These are phyloP conservation scores for Arctium minus DNA, from an alignment of 129 eudicot genomes.

Conservation along the genomic window DNA sequence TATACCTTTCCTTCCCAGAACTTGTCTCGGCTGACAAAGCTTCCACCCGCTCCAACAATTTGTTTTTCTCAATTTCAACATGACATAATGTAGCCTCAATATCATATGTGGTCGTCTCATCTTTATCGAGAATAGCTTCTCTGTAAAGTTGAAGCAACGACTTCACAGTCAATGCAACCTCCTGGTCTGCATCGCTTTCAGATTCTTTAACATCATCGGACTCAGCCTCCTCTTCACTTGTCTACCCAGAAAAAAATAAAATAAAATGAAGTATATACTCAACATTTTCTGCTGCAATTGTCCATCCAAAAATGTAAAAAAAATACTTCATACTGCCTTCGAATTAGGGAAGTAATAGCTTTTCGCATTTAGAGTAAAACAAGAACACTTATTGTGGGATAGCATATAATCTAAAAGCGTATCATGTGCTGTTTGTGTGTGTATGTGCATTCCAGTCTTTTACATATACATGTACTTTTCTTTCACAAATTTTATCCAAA, in stretches of 20 bases:
- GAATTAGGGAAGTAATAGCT: too few species aligned
- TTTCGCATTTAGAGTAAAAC: too few species aligned
- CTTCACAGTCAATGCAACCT: conserved; percentile 29
- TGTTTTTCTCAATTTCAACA: conserved; percentile 62
- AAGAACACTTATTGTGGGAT: too few species aligned
- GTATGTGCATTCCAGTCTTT: too few species aligned
- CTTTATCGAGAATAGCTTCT: conserved; percentile 59
- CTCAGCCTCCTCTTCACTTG: conserved; percentile 39
- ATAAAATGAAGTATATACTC: not conserved
- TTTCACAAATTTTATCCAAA: too few species aligned
- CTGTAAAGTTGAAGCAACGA: conserved; percentile 61
- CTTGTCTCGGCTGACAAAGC: conserved; percentile 51
- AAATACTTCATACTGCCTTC: too few species aligned
- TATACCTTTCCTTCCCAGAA: conserved; percentile 71
- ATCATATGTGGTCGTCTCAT: conserved; percentile 45
- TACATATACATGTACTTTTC: too few species aligned
- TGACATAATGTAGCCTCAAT: conserved; percentile 45
- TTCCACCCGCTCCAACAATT: conserved; percentile 40
- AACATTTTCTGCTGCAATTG: too few species aligned
- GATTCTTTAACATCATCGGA: conserved; percentile 21
- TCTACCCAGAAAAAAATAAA: conserved; percentile 19
- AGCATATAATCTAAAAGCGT: too few species aligned
- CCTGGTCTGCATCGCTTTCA: conserved; percentile 27
- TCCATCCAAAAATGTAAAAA: too few species aligned
- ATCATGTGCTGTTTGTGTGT: too few species aligned